Base-by-base conservation (phyloP, 495 filamentous ascomycete species). In the Hapsidospora chrysogenum region DNA sequence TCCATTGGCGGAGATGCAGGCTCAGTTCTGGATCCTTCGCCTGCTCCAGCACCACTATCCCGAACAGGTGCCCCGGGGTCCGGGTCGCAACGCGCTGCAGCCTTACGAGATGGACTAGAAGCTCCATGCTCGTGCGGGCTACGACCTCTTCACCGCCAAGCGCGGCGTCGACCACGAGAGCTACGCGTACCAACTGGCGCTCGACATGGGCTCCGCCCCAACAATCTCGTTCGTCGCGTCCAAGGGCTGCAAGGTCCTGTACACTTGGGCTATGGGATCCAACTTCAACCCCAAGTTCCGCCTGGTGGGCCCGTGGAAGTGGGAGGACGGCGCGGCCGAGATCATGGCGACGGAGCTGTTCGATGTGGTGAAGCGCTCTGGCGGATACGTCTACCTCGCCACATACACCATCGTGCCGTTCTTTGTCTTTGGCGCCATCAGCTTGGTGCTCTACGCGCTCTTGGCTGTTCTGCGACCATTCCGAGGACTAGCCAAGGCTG, bases 111-210 rank as follows among this genome's bases (percentile, higher is more conserved):
- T 53, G 2, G 48, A 54, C 32, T 47, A 50, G 6, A 27, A 33
- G 4, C 48, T 53, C 0, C 25, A 28, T 33, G 38, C 45, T n/a
- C 39, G 54, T 27, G 47, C 44, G 13, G 38, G 26, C 3, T 23
- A 41, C 27, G 38, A 50, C 17, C 28, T 37, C 18, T 41, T 31
- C 10, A 6, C 40, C 3, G 39, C 45, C 14, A 45, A 56, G 9
- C 53, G 56, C 35, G 58, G 56, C 14, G 60, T 63, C 8, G 58
- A 66, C 34, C 52, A 64, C 29, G 57, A 59, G 41, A 50, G 49
- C 18, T 63, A 63, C 34, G 55, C 54, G 20, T 61, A 60, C 41
- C 61, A 61, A 33, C 50, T 63, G 3, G 60, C 60, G 1, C 36
- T 52, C 9, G 61, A 63, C 41, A 61, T 64, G 50, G 55, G 56